Evolutionary conservation across 495 filamentous ascomycete species (phyloP).

Genomic region (Penicillium nucicola): DNA sequence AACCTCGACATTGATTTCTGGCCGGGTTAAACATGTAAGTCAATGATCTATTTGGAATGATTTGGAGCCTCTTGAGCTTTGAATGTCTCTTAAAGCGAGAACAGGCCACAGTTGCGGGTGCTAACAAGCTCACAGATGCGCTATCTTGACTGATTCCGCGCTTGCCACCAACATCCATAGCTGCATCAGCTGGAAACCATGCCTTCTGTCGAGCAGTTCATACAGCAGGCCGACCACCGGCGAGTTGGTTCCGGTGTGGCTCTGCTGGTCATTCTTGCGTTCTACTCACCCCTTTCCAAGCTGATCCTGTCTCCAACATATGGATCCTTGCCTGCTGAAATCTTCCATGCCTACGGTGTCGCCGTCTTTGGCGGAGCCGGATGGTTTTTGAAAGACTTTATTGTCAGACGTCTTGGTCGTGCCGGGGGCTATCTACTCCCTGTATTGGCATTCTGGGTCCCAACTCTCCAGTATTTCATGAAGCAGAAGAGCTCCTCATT

Average conservation of each 20-base stretch:
- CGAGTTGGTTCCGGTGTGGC: slow-evolving; percentile 31
- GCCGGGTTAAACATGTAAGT: slow-evolving; percentile 21
- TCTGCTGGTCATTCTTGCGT: slow-evolving; percentile 65
- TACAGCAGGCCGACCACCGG: slow-evolving; percentile 28
- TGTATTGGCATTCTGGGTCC: slow-evolving; percentile 69
- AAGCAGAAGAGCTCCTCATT: slow-evolving; percentile 59
- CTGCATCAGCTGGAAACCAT: slow-evolving; percentile 18
- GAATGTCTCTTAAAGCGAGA: background rate
- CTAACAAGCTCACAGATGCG: slow-evolving; percentile 12
- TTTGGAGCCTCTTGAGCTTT: background rate
- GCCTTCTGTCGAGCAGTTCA: slow-evolving; percentile 21
- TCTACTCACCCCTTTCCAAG: slow-evolving; percentile 71
- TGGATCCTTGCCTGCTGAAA: slow-evolving; percentile 69
- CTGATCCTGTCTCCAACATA: slow-evolving; percentile 80
- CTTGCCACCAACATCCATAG: slow-evolving; percentile 5
- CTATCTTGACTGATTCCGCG: background rate
- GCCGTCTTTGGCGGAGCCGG: slow-evolving; percentile 59
- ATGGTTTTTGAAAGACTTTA: slow-evolving; percentile 55
- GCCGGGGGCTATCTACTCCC: slow-evolving; percentile 53
- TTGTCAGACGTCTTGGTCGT: slow-evolving; percentile 38
- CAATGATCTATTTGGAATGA: background rate
- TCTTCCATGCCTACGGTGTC: slow-evolving; percentile 67
- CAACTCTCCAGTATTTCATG: slow-evolving; percentile 65
- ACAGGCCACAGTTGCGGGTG: slow-evolving; percentile 10
- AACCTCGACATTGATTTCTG: slow-evolving; percentile 2